Evolutionary conservation across 2,329 filamentous ascomycete species (phyloP).

Genomic region (Colletotrichum abscissum): DNA sequence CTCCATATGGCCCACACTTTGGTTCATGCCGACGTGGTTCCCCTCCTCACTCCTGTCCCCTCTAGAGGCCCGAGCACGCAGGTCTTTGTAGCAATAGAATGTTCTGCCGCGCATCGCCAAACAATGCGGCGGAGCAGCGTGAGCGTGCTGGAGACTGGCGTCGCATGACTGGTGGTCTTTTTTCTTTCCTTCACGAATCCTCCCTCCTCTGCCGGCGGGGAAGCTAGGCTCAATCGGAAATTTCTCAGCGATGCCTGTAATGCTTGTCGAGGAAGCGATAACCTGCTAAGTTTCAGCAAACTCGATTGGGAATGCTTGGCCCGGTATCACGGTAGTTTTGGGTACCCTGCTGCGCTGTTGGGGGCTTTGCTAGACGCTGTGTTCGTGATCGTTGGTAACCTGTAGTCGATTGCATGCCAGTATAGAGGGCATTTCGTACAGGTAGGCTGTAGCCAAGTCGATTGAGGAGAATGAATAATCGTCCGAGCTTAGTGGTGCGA

Average conservation of each 20-base stretch:
- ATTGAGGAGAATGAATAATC: not conserved
- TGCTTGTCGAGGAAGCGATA: conserved; percentile 31
- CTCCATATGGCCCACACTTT: conserved; percentile 16
- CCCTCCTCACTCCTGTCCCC: not conserved
- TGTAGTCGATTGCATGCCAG: not conserved
- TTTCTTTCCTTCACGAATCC: not conserved
- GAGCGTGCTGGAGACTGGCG: not conserved
- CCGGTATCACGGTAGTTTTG: conserved; percentile 30
- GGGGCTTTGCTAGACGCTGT: not conserved
- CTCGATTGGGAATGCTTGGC: conserved; percentile 33
- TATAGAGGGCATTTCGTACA: not conserved
- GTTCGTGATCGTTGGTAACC: not conserved
- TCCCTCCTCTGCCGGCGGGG: conserved; percentile 8
- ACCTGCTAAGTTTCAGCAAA: conserved; percentile 26
- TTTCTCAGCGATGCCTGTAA: conserved; percentile 29
- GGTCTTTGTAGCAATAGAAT: not conserved
- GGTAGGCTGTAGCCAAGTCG: not conserved
- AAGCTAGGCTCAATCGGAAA: conserved; percentile 17
- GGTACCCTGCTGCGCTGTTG: not conserved
- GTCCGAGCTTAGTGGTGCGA: not conserved
- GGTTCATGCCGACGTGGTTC: conserved; percentile 26
- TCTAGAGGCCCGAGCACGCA: conserved; percentile 15
- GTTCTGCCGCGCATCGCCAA: conserved; percentile 17
- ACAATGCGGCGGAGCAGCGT: conserved; percentile 25
- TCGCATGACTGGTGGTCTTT: conserved; percentile 20